Evolutionary conservation across 805 yeast genomes (phyloP), one percentile per base, ranked within the genome.

Genomic region (Cyberlindnera amylophila): DNA sequence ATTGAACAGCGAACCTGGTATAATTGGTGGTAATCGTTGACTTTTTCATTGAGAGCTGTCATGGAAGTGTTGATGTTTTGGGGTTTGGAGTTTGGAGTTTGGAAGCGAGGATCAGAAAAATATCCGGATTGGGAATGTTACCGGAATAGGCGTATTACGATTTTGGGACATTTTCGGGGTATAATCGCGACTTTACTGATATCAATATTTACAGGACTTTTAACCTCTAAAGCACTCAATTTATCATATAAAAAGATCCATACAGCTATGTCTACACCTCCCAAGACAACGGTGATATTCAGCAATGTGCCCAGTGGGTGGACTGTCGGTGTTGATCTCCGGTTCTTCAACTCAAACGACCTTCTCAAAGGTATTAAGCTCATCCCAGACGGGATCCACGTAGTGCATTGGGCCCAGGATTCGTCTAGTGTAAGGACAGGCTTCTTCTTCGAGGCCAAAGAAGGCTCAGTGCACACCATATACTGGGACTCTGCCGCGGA

Each of bases 311-410:
- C 74, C 0, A 38, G 47, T 4, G 57, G 48, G n/a, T 64, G 67
- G 61, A 46, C 63, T 1, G 54, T 65, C 0, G 82, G 82, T 1
- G 67, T 77, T 19, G 81, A 77, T 46, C 54, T 70, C 16, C 72
- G 67, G 45, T 75, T 72, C 54, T 74, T 77, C 63, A 64, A 62
- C 28, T 53, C 72, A 8, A 69, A 66, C 19, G 45, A 57, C 9
- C 42, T 60, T 2, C 61, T 75, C 18, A 63, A 59, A 43, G 86
- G 86, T 1, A 66, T 81, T 47, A 78, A 77, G 48, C 57, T 61
- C 14, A 62, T 81, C 4, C 69, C 76, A 0, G 44, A 56, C 4
- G 86, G 86, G 0, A 36, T 69, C 0, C 87, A 81, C 57, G 58
- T 78, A 2, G 50, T 81, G 11, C 86, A 81, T 57, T 70, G 74